phyloP scores from a whole-genome alignment of 1,284 basidiomycete species.

The Sporisorium iseilematis-ciliati region DNA sequence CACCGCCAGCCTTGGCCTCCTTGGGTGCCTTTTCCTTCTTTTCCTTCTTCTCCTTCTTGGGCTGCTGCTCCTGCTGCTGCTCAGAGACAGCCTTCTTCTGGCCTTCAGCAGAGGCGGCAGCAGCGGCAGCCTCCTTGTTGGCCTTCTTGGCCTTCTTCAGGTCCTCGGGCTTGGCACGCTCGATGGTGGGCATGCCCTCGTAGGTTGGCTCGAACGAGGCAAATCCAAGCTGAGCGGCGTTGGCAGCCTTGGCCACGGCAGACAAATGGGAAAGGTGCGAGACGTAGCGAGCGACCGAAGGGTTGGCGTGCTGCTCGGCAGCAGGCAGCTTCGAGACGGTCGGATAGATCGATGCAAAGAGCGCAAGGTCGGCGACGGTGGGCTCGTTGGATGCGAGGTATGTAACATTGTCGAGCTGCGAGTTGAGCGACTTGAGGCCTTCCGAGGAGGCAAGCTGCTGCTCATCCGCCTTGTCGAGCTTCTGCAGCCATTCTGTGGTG shows the following conservation, averaged over 20 bases:
- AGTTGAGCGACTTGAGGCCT: constrained; percentile 58
- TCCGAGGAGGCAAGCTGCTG: constrained; percentile 51
- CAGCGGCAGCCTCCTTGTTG: constrained; percentile 46
- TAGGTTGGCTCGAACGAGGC: constrained; percentile 61
- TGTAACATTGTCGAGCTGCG: constrained; percentile 56
- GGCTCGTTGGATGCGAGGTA: constrained; percentile 60
- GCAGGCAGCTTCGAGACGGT: constrained; percentile 59
- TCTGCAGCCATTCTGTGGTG: constrained; percentile 46
- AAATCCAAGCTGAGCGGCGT: constrained; percentile 49
- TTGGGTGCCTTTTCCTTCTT: constrained; percentile 64
- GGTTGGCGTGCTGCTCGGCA: constrained; percentile 62
- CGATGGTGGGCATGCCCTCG: constrained; percentile 65
- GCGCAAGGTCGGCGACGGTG: constrained; percentile 66
- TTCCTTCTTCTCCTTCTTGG: constrained; percentile 54
- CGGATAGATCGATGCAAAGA: constrained; percentile 66
- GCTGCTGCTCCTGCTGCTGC: constrained; percentile 37
- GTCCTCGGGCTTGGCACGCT: constrained; percentile 57
- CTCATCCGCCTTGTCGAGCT: constrained; percentile 43
- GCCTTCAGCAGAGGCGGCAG: constrained; percentile 19
- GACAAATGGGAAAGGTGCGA: constrained; percentile 66
- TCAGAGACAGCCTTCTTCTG: constrained; percentile 26
- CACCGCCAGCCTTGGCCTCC: constrained; percentile 57
- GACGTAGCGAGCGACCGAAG: constrained; percentile 66
- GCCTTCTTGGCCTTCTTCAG: constrained; percentile 61
- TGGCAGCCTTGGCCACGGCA: constrained; percentile 41